Evolutionary conservation across 768 basidiomycete species (phyloP).

Genomic region (Nevesoporus exiguus): DNA sequence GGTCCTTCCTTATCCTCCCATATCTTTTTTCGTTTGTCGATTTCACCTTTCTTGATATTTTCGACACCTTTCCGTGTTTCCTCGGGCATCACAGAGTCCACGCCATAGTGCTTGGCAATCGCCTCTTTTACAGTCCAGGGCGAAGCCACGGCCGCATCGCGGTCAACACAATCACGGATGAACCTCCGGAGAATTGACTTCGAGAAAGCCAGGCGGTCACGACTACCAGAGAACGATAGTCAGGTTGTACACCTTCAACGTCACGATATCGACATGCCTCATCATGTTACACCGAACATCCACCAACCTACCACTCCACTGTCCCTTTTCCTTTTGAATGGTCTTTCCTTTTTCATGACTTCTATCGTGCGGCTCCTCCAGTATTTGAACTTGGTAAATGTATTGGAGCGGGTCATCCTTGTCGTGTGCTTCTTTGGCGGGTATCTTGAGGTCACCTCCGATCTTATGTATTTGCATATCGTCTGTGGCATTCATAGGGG

Average conservation of each 20-base stretch:
- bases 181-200: constrained; percentile 96
- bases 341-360: constrained; percentile 58
- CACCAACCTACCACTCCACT: constrained; percentile 73
- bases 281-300: constrained; percentile 79
- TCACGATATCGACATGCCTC: constrained; percentile 52
- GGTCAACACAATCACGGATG: constrained; percentile 91
- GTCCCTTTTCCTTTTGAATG: constrained; percentile 54
- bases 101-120: constrained; percentile 82
- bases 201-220: constrained; percentile 93
- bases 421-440: constrained; percentile 63
- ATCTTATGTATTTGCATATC: constrained; percentile 61
- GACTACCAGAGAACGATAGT: constrained; percentile 44
- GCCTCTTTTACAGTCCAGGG: constrained; percentile 93
- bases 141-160: constrained; percentile 87
- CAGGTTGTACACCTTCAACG: neutral
- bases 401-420: constrained; percentile 81
- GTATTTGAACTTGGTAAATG: constrained; percentile 83
- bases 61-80: constrained; percentile 77
- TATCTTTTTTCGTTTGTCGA: constrained; percentile 88
- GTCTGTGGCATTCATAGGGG: constrained; percentile 44
- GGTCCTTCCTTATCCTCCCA: constrained; percentile 88
- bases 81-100: constrained; percentile 83
- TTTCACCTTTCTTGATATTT: constrained; percentile 79
- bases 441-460: constrained; percentile 74
- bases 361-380: constrained; percentile 72